Evolutionary conservation across 257 asterid species (phyloP), one percentile per base, ranked within the genome.

Genomic region (Cordia subcordata): DNA sequence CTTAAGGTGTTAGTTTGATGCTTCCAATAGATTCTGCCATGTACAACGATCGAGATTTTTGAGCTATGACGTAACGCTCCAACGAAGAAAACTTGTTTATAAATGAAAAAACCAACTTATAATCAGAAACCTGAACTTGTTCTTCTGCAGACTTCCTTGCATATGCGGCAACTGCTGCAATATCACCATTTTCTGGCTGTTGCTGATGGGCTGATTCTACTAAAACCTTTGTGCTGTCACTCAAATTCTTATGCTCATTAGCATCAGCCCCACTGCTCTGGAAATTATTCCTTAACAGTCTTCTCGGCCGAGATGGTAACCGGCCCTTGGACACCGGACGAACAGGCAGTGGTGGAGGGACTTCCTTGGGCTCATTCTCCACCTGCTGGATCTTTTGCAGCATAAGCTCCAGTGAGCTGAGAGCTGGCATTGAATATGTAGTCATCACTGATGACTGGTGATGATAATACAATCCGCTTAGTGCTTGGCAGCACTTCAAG

Each of bases 351-450:
- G 89, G 67, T 5, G 96, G 96, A 6, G 84, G 92, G 17, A 4
- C 20, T 19, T 67, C 78, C 37, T 54, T 35, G 14, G 79, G 69
- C 71, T 39, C 69, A 44, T 72, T 80, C 42, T 85, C 88, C 65
- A 39, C 35, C 62, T 75, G 73, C 77, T 76, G 94, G 60, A 88
- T 32, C 56, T 73, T 76, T 11, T 75, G 80, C 69, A 88, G 84
- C 94, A 88, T 81, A 54, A 85, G 68, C 85, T 88, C 96, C 62
- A 88, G 64, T 9, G 92, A 75, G 74, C 96, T 88, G 44, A 76
- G 92, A 65, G 44, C 67, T 59, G 63, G 69, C 85, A 77, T 80
- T 40, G 79, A 46, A 60, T 60, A 60, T 14, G 70, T 63, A 18
- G 72, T 61, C 72, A 74, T 76, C 77, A 78, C 71, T 61, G n/a